Evolutionary conservation across 805 yeast genomes (phyloP).

Genomic region (Lachancea fermentati): DNA sequence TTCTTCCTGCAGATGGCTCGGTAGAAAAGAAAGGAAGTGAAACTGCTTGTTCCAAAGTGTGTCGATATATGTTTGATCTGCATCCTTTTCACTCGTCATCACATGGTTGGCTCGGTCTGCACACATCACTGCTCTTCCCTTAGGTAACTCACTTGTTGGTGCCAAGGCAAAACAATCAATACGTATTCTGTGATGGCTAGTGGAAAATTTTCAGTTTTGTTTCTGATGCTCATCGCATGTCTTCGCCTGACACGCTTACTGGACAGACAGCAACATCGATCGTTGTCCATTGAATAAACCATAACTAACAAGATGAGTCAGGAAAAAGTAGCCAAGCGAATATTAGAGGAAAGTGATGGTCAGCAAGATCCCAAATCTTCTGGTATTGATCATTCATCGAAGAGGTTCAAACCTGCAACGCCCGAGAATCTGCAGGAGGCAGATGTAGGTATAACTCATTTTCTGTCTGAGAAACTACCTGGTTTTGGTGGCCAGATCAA

Average conservation of each 20-base stretch:
- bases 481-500: constrained; percentile 81
- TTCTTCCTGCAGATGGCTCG: constrained; percentile 25
- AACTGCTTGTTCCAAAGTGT: constrained; percentile 30
- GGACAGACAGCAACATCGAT: too few relatives aligned
- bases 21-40: constrained; percentile 21
- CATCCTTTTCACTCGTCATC: constrained; percentile 8
- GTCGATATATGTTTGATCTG: constrained; percentile 26
- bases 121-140: background rate
- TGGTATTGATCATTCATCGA: constrained; percentile 1
- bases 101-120: background rate
- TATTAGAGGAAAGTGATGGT: constrained; percentile 2
- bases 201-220: background rate
- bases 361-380: background rate
- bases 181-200: background rate
- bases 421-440: constrained; percentile 50
- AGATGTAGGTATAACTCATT: constrained; percentile 86
- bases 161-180: background rate
- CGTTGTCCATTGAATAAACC: background rate
- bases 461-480: constrained; percentile 43
- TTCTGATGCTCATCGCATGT: background rate
- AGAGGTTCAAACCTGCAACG: constrained; percentile 14
- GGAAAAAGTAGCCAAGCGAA: constrained; percentile 15
- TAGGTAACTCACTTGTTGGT: background rate
- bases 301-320: constrained; percentile 12
- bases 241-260: background rate